Conservation (phyloP, 129 eudicot species). For the Ambrosia artemisiifolia region DNA sequence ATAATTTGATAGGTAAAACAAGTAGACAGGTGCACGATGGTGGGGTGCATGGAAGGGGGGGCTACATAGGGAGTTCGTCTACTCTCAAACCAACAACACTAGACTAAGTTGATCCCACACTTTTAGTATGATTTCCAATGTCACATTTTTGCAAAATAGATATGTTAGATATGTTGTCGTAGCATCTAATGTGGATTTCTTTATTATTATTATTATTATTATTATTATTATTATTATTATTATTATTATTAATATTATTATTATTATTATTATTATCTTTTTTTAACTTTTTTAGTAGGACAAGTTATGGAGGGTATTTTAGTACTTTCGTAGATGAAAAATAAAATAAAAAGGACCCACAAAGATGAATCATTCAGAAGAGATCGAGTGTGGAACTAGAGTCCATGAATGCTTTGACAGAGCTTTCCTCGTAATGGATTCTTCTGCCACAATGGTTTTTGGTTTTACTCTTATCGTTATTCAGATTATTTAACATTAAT, state of each 20-base stretch:
- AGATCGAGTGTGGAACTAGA: conserved; percentile 26
- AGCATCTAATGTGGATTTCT: conserved; percentile 30
- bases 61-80: conserved; percentile 22
- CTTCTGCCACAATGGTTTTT: conserved; percentile 34
- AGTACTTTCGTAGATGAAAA: conserved; percentile 18
- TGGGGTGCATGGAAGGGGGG: conserved; percentile 11
- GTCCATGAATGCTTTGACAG: conserved; percentile 47
- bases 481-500: not conserved
- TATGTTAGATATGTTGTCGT: conserved; percentile 19
- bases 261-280: not conserved
- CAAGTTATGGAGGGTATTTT: conserved; percentile 19
- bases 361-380: conserved; percentile 41
- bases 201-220: no score
- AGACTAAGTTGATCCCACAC: conserved; percentile 25
- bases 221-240: no score
- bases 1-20: conserved; percentile 3
- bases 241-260: no score
- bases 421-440: conserved; percentile 52
- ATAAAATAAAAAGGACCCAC: conserved; percentile 37
- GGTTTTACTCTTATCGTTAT: conserved; percentile 29
- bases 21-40: conserved; percentile 25
- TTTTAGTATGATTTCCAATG: conserved; percentile 32
- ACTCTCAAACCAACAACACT: conserved; percentile 24
- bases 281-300: not conserved
- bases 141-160: conserved; percentile 26